Conservation (phyloP, 2,329 filamentous ascomycete genomes). For the Aspergillus ibericus region DNA sequence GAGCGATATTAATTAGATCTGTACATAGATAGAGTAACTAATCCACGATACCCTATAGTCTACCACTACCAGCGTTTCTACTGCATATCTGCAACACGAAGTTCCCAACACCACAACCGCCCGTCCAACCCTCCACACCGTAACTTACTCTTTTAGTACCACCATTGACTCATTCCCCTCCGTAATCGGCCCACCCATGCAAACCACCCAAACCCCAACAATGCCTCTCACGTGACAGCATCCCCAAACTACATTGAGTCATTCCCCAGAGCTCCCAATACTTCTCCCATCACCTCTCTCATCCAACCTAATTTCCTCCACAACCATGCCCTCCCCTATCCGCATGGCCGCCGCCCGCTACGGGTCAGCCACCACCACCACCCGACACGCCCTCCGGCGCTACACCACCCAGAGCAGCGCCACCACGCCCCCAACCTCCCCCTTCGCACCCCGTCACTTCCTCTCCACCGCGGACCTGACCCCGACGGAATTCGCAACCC, state of each 20-base stretch:
- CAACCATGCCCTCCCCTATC: slow-evolving; percentile 29
- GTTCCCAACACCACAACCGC: too few species aligned
- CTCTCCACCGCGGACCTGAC: slow-evolving; percentile 88
- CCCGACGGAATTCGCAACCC: slow-evolving; percentile 72
- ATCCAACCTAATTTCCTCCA: background rate
- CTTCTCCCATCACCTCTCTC: background rate
- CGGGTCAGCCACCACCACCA: background rate
- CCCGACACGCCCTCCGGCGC: slow-evolving; percentile 30
- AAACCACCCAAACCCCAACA: background rate
- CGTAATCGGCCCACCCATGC: background rate
- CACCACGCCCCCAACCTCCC: slow-evolving; percentile 48
- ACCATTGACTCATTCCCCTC: background rate
- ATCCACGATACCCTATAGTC: background rate
- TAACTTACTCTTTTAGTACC: too few species aligned
- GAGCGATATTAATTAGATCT: slow-evolving; percentile 35
- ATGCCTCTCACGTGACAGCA: background rate
- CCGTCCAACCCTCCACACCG: too few species aligned
- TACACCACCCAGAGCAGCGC: slow-evolving; percentile 37
- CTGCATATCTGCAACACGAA: too few species aligned
- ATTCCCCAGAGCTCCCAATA: background rate
- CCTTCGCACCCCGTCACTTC: slow-evolving; percentile 74
- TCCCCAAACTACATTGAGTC: background rate
- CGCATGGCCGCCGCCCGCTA: slow-evolving; percentile 28
- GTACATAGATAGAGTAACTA: background rate
- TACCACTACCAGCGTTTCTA: too few species aligned